Base-by-base conservation (phyloP, 345 rosid genomes). In the Nephelium lappaceum region DNA sequence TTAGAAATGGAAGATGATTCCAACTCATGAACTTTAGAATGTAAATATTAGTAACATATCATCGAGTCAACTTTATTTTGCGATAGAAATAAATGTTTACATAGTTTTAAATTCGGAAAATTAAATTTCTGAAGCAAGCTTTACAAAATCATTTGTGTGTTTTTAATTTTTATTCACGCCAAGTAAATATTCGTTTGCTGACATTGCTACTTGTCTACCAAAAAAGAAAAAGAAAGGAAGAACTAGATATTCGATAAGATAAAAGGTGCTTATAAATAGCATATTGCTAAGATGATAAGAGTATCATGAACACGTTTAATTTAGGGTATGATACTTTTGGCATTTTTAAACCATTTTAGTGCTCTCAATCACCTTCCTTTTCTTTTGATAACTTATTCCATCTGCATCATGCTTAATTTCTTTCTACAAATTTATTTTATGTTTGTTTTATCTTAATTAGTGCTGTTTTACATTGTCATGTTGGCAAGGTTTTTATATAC, bases 351-450 rank as follows among this genome's bases (percentile, higher is more conserved):
- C 5, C 14, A 24, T 16, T 72, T 61, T 8, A 24, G 38, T 19
- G 39, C 51, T 71, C 38, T 24, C 43, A 16, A 16, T 25, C 74
- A 71, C 11, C 41, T 71, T 71, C 47, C 7, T 49, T 71, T 71
- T 12, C 16, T 49, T 49, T 47, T 71, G 16, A 23, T 62, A 69
- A 70, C 63, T 43, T 70, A 45, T 78, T 70, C 51, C 55, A n/a
- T 73, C 41, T 42, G 24, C 45, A 23, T 66, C 38, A 53, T 65
- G 31, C 58, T 55, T 55, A 24, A 8, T 55, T 42, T 39, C 14
- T 6, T 21, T n/a, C 12, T 7, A 45, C 51, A 45, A 45, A 1
- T 45, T 2, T 45, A 11, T 45, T 45, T 45, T 45, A 45, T 45
- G 36, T 45, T 57, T 11, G 11, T 4, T 16, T 47, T 49, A 11